phyloP scores from a whole-genome alignment of 495 filamentous ascomycete species.

The Neurospora sp. region DNA sequence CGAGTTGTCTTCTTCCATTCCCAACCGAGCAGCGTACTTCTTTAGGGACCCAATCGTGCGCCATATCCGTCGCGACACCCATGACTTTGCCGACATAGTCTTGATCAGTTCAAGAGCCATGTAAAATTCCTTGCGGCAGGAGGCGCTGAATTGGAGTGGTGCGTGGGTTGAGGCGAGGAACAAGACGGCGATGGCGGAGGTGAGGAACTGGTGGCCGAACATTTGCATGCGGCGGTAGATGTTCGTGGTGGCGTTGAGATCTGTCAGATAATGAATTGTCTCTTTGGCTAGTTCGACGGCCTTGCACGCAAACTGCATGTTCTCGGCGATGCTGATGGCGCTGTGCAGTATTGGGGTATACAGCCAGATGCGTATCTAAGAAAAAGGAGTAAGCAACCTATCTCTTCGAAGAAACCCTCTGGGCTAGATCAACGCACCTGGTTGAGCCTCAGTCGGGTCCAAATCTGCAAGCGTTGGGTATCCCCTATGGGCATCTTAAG shows the following conservation, averaged over 20 bases:
- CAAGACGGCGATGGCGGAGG: constrained; percentile 67
- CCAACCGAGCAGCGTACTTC: constrained; percentile 68
- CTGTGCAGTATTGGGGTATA: constrained; percentile 75
- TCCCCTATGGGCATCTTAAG: constrained; percentile 15
- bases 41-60: constrained; percentile 69
- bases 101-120: constrained; percentile 75
- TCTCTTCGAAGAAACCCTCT: not conserved
- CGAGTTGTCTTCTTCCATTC: constrained; percentile 39
- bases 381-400: not conserved
- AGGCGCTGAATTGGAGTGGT: constrained; percentile 60
- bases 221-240: constrained; percentile 73
- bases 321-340: constrained; percentile 61
- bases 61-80: constrained; percentile 72
- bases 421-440: constrained; percentile 29
- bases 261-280: constrained; percentile 62
- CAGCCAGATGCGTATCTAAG: constrained; percentile 61
- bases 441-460: constrained; percentile 59
- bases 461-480: constrained; percentile 50
- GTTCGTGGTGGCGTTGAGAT: constrained; percentile 67
- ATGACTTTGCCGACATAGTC: constrained; percentile 67
- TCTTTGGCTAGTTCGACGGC: constrained; percentile 73
- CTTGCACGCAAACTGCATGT: constrained; percentile 54
- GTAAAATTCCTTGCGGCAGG: constrained; percentile 77
- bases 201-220: constrained; percentile 80
- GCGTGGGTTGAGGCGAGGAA: constrained; percentile 79